phyloP scores from a whole-genome alignment of 305 asterid genomes.

The Withania somnifera region DNA sequence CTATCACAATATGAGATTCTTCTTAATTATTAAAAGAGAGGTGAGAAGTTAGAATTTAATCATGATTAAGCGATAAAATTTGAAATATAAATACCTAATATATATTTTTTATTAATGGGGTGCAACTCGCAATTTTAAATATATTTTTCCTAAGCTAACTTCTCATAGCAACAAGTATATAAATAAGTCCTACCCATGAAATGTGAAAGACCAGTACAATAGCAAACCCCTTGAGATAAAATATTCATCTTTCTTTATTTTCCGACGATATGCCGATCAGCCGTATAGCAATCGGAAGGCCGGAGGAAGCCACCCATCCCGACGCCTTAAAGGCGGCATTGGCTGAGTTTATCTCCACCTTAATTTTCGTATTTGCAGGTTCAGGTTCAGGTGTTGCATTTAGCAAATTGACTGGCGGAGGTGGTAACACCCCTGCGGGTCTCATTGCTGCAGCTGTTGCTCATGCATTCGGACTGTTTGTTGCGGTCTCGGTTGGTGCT shows the following conservation, averaged over 20 bases:
- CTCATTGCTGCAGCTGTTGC: neutral
- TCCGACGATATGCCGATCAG: constrained; percentile 6
- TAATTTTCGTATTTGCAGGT: neutral
- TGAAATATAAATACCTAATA: too few species aligned
- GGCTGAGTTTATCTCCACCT: constrained; percentile 10
- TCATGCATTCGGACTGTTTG: neutral
- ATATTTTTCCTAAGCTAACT: too few species aligned
- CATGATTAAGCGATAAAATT: too few species aligned
- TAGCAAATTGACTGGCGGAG: neutral
- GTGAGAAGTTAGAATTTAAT: too few species aligned
- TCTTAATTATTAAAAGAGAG: too few species aligned
- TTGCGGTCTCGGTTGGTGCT: neutral
- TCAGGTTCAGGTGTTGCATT: constrained; percentile 8
- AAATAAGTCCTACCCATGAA: neutral
- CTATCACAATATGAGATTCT: too few species aligned
- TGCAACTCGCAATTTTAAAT: too few species aligned
- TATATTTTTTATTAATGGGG: neutral
- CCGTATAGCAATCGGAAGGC: constrained; percentile 4
- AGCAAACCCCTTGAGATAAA: neutral
- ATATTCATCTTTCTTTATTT: neutral
- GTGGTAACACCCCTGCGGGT: neutral
- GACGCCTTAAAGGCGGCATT: constrained; percentile 15
- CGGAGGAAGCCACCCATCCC: constrained; percentile 5
- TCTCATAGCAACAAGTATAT: neutral
- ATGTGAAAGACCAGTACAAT: neutral